Evolutionary conservation across 129 eudicot species (phyloP).

Genomic region (Heracleum sosnowskyi): DNA sequence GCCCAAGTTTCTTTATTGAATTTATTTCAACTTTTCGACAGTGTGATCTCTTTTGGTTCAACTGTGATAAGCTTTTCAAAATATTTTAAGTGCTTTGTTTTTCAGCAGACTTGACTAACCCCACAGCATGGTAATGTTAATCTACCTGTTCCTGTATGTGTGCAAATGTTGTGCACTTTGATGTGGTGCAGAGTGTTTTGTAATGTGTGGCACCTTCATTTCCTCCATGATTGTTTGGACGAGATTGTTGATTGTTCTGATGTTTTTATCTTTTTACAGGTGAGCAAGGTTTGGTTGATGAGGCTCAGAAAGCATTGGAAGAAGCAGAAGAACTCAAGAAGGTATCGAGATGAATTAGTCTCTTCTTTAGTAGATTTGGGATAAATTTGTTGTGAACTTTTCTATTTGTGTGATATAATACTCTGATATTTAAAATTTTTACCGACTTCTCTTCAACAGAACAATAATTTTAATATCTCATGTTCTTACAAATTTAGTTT

Average conservation of each 20-base stretch:
- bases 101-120: too few species aligned
- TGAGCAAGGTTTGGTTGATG: constrained; percentile 96
- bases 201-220: not conserved
- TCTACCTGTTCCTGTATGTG: not conserved
- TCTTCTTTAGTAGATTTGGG: not conserved
- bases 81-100: too few species aligned
- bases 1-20: too few species aligned
- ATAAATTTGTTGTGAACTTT: not conserved
- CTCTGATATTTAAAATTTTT: not conserved
- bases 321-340: constrained; percentile 98
- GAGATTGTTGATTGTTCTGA: not conserved
- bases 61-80: too few species aligned
- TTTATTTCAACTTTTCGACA: too few species aligned
- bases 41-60: too few species aligned
- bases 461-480: not conserved
- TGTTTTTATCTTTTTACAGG: constrained; percentile 36
- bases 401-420: not conserved
- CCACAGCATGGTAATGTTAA: not conserved
- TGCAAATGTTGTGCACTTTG: not conserved
- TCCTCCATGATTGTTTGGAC: not conserved
- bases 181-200: not conserved
- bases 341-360: constrained; percentile 33
- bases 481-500: not conserved
- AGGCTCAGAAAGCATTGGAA: constrained; percentile 88
- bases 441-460: not conserved